Percentiles rank a stretch among this genome's conserved stretches.
phyloP scores from a whole-genome alignment of 306 rosid species.

The Arachis stenosperma region DNA sequence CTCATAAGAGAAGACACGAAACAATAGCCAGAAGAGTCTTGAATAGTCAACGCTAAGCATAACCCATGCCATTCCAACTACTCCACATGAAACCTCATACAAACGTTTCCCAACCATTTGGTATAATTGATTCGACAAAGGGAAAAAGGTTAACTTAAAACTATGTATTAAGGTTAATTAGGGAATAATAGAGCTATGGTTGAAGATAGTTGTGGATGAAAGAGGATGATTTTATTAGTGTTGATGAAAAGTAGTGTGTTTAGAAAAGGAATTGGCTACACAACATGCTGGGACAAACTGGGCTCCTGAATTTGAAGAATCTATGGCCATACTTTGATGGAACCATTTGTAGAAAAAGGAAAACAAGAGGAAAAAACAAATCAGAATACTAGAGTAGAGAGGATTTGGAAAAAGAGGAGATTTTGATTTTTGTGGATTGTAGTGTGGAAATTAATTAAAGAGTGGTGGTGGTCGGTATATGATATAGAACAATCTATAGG shows the following conservation, averaged over 20 bases:
- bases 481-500: slow-evolving; percentile 5
- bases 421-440: slow-evolving; percentile 33
- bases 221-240: neutral
- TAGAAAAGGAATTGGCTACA: slow-evolving; percentile 39
- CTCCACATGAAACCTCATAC: slow-evolving; percentile 56
- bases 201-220: slow-evolving; percentile 50
- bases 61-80: slow-evolving; percentile 74
- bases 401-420: slow-evolving; percentile 1
- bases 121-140: too few species aligned
- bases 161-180: too few species aligned
- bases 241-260: slow-evolving; percentile 12
- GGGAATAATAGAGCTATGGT: neutral
- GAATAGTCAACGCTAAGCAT: slow-evolving; percentile 78
- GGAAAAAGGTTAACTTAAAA: too few species aligned
- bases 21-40: slow-evolving; percentile 71
- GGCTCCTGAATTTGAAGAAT: slow-evolving; percentile 75
- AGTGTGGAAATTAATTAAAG: slow-evolving; percentile 1
- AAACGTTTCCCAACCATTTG: slow-evolving; percentile 65
- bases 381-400: neutral
- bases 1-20: slow-evolving; percentile 74
- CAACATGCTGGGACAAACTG: slow-evolving; percentile 27
- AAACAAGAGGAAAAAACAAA: neutral
- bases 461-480: slow-evolving; percentile 22
- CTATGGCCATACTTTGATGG: slow-evolving; percentile 64
- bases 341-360: slow-evolving; percentile 66